Base-by-base conservation (phyloP, 2,329 filamentous ascomycete genomes). In the Xylaria sp. region DNA sequence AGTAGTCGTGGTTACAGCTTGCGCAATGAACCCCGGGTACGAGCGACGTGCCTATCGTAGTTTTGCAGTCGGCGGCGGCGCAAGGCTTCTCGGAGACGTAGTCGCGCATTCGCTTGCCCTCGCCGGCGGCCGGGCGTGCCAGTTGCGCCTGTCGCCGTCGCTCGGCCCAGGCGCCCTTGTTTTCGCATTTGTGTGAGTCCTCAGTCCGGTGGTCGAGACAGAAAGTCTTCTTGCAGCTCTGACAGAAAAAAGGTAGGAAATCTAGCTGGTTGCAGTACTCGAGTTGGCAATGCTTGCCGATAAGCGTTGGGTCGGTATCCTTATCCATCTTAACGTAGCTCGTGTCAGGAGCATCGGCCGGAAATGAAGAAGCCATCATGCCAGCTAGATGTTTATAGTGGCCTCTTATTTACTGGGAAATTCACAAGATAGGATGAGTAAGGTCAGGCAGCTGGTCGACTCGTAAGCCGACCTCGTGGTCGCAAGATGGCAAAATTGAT, bases 191-290 rank as follows among this genome's bases (percentile, higher is more conserved):
- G 83, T 99, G 97, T 0, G 93, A 83, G 23, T 89, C 88, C 83
- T 98, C 95, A 76, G 89, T 91, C 64, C 95, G 92, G 85, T 99
- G 96, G 78, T 98, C 95, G 73, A 97, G 91, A 80, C 97, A 99
- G 83, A 90, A 99, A 17, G 92, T 95, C 67, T 88, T 87, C 72
- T 80, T 87, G 83, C 96, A 99, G 74, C 92, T 96, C 79, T 97
- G 93, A 83, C 96, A 99, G 77, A 90, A 87, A 81, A 98, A 98
- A 4, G 96, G 96, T 4, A 99, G 89, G 80, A 99, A 98, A 82
- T 98, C 96, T 69, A 98, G 92, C 78, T 96, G 92, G 79, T 94
- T 92, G 85, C 96, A 99, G 85, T 93, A 97, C 72, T 91, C 85
- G 81, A 92, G 91, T 80, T 97, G 90, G 87, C 96, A 99, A 84